Conservation (phyloP, 441 rosid genomes). For the California macrophylla region DNA sequence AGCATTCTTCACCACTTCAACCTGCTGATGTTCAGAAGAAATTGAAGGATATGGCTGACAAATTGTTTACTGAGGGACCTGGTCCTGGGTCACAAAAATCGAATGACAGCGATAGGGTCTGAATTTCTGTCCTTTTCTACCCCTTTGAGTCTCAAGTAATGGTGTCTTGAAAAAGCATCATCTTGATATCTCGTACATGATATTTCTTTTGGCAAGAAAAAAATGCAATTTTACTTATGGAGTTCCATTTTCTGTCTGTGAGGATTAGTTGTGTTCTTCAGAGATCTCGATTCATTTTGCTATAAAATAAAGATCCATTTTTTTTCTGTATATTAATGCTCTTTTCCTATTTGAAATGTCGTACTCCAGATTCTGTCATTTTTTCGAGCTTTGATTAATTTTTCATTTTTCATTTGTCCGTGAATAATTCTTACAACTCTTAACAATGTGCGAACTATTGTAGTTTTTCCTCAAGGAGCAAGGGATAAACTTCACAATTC, state of each 20-base stretch:
- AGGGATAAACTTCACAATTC: background rate
- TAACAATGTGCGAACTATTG: background rate
- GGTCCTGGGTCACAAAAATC: background rate
- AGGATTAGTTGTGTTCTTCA: background rate
- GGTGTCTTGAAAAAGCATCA: background rate
- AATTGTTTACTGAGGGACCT: constrained; percentile 55
- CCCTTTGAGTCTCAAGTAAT: background rate
- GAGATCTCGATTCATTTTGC: background rate
- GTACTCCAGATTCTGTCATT: background rate
- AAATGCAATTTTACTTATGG: background rate
- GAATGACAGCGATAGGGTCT: background rate
- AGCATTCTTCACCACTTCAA: constrained; percentile 63
- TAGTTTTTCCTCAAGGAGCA: background rate
- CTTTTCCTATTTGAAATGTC: background rate
- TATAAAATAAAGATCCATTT: background rate
- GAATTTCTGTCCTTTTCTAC: background rate
- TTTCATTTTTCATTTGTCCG: background rate
- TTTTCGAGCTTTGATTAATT: background rate
- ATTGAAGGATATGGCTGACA: constrained; percentile 86
- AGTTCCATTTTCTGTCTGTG: background rate
- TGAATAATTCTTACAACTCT: background rate
- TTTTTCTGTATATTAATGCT: background rate
- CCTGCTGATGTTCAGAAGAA: constrained; percentile 70
- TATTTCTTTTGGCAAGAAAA: background rate
- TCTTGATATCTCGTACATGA: background rate